phyloP scores from a whole-genome alignment of 345 rosid species.

The Gossypium australe region DNA sequence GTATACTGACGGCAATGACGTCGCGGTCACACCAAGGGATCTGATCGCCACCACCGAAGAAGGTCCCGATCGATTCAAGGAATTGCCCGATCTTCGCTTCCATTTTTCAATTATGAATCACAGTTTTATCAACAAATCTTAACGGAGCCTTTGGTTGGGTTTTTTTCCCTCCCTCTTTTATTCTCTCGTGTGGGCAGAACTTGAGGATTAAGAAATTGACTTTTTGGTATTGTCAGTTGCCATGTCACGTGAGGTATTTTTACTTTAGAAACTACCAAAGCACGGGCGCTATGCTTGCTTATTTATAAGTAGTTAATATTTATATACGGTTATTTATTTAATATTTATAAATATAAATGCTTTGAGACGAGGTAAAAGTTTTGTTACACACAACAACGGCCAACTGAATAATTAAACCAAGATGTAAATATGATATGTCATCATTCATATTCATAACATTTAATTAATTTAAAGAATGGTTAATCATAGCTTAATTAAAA shows the following conservation, averaged over 20 bases:
- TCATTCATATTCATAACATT: too few species aligned
- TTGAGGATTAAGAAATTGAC: not conserved
- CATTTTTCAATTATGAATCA: conserved; percentile 16
- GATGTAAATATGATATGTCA: too few species aligned
- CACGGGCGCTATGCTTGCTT: not conserved
- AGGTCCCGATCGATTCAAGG: conserved; percentile 48
- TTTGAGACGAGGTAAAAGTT: too few species aligned
- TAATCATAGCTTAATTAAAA: too few species aligned
- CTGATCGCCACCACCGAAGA: conserved; percentile 69
- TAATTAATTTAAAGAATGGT: too few species aligned
- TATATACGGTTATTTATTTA: too few species aligned
- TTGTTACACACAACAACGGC: too few species aligned
- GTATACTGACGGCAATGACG: conserved; percentile 48
- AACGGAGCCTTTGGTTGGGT: not conserved
- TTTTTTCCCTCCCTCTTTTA: not conserved
- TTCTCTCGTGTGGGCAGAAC: not conserved
- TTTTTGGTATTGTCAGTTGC: not conserved
- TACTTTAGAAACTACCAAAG: not conserved
- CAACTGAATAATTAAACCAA: too few species aligned
- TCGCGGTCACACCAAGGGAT: conserved; percentile 85
- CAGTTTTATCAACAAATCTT: not conserved
- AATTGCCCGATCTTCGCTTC: conserved; percentile 28
- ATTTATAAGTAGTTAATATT: too few species aligned
- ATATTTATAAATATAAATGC: too few species aligned
- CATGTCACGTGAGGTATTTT: not conserved